Evolutionary conservation across 2,329 filamentous ascomycete species (phyloP), one percentile per base, ranked within the genome.

Genomic region (Alternaria conjuncta): DNA sequence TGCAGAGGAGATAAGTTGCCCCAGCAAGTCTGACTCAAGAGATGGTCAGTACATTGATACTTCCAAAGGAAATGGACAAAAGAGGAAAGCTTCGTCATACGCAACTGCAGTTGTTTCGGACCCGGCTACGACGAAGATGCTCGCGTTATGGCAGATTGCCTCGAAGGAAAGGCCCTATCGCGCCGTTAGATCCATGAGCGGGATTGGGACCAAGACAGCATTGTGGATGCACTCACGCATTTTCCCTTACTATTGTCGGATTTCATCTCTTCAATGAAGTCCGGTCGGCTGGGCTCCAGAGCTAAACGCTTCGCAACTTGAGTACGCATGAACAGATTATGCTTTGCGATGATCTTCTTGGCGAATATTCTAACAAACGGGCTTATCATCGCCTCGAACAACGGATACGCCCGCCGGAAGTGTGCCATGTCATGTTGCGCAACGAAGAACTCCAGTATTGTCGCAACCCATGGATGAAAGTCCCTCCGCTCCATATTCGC

Each of bases 81-180:
- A n/a, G 4, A 10, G 15, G 32, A 36, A 36, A 36, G 32, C 0
- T n/a, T 36, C 4, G 32, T 36, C 32, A 36, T 36, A 36, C 32
- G 62, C 61, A 7, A 63, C 54, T 3, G 70, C 70, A 11, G 69
- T 70, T 4, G 70, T 72, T 53, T 72, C 70, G 6, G 60, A 71
- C 2, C 70, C 70, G 3, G 70, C 70, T 11, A 71, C 65, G 43
- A 73, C 68, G 44, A 73, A 70, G 26, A 55, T 71, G 55, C 57
- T 60, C 15, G 57, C 57, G 28, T 60, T 60, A 41, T 57, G 57
- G 9, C 57, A 60, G 9, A 60, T 60, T 45, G 69, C 67, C 13
- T 55, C 64, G 13, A 68, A 64, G 4, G 63, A 65, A 45, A 71
- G 68, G 21, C 69, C 60, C 47, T 72, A 68, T 25, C 15, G 32